Evolutionary conservation across 2,329 filamentous ascomycete genomes (phyloP), one percentile per base, ranked within the genome.

Genomic region (Myotisia sp.): DNA sequence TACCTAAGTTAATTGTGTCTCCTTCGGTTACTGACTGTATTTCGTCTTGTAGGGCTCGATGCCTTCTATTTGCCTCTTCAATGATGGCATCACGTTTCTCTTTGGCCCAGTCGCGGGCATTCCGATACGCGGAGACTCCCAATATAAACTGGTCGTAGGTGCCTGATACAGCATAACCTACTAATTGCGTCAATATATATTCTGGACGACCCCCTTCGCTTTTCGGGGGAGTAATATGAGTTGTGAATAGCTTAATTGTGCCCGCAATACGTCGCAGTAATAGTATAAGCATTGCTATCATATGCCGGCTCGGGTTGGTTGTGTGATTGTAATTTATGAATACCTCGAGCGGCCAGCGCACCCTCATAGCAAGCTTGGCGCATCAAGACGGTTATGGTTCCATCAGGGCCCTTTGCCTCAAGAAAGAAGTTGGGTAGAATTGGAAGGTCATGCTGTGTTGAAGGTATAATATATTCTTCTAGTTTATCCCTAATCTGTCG

Each of bases 81-180:
- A 61, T 55, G 26, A 59, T 50, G 10, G 22, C 29, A 37, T 61
- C 50, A 6, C 62, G 54, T 31, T 60, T 42, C 17, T 46, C 38
- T 38, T 52, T 47, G 3, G 61, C 57, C 41, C 55, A 43, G 28
- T 64, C 56, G 37, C 58, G 47, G 1, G 45, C 43, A 45, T 65
- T 64, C 30, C 60, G 51, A 39, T 60, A 59, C 31, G 56, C 55
- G 2, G 47, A 49, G 5, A 47, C 51, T 12, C 59, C 61, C n/a
- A n/a, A n/a, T n/a, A n/a, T n/a, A n/a, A n/a, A n/a, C n/a, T n/a
- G n/a, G n/a, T n/a, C n/a, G n/a, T n/a, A n/a, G n/a, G n/a, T n/a
- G n/a, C n/a, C n/a, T n/a, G n/a, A n/a, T n/a, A n/a, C n/a, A n/a
- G n/a, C n/a, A n/a, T n/a, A n/a, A n/a, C n/a, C n/a, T n/a, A n/a